Evolutionary conservation across 1,139 yeast genomes (phyloP).

Genomic region (Kazachstania sp.): DNA sequence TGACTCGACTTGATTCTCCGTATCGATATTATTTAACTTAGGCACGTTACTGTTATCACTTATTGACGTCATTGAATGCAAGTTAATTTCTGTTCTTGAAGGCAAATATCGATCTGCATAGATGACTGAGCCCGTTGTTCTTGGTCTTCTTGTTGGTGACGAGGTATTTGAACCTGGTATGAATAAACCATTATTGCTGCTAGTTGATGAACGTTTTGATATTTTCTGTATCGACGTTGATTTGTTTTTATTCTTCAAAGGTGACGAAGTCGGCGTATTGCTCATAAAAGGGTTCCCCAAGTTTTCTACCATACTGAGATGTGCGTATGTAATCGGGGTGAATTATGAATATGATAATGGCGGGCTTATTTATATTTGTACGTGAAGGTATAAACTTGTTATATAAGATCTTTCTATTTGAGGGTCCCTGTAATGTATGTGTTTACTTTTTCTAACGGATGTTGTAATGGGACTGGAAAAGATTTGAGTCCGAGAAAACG

Average conservation of each 20-base stretch:
- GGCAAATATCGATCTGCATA: conserved; percentile 87
- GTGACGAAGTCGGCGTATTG: conserved; percentile 29
- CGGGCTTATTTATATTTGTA: background rate
- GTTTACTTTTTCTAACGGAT: no score
- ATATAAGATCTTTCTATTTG: no score
- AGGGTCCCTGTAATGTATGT: no score
- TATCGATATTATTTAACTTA: conserved; percentile 17
- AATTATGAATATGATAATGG: background rate
- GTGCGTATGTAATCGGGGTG: background rate
- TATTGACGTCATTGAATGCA: conserved; percentile 75
- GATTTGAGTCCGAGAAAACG: no score
- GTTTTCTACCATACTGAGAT: background rate
- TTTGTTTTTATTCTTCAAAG: conserved; percentile 15
- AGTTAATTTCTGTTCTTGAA: conserved; percentile 70
- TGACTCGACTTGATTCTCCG: conserved; percentile 56
- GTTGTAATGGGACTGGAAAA: no score
- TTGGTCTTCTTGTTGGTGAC: conserved; percentile 26
- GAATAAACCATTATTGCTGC: background rate
- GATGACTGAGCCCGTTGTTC: conserved; percentile 18
- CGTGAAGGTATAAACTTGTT: no score
- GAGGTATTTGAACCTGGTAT: conserved; percentile 4
- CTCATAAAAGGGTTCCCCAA: conserved; percentile 21
- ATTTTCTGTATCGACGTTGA: background rate
- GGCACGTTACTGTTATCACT: conserved; percentile 40
- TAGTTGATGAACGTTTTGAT: background rate